Evolutionary conservation across 805 yeast species (phyloP).

Genomic region (Saccharomycopsis sp.): DNA sequence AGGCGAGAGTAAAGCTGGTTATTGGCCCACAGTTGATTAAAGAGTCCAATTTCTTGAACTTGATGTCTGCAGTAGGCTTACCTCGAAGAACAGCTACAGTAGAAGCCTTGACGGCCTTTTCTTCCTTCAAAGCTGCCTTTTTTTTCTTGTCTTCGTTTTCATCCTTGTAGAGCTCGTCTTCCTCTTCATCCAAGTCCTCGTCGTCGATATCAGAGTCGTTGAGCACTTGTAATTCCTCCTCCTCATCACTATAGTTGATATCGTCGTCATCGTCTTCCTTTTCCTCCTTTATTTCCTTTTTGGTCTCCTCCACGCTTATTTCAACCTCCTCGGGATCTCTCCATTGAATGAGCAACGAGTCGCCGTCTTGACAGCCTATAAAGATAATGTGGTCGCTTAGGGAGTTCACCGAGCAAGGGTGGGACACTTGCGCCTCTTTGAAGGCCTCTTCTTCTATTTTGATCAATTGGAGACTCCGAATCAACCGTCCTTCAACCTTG

Average conservation of each 20-base stretch:
- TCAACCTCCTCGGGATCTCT: constrained; percentile 4
- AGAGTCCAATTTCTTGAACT: constrained; percentile 44
- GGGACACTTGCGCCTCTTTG: constrained; percentile 1
- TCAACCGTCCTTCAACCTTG: constrained; percentile 17
- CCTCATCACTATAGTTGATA: constrained; percentile 19
- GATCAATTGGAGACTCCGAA: constrained; percentile 13
- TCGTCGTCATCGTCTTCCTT: constrained; percentile 22
- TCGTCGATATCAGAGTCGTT: constrained; percentile 3
- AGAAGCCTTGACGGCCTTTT: constrained; percentile 30
- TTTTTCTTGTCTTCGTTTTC: constrained; percentile 7
- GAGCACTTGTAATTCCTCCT: constrained; percentile 1
- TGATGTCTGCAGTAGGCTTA: constrained; percentile 21
- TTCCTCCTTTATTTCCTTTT: constrained; percentile 6
- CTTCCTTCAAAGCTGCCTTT: background rate
- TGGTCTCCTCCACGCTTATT: constrained; percentile 9
- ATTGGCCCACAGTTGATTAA: constrained; percentile 69
- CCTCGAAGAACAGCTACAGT: constrained; percentile 51
- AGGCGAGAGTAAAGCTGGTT: constrained; percentile 59
- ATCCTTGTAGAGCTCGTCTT: constrained; percentile 1
- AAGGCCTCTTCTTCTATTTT: constrained; percentile 5
- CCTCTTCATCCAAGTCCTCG: constrained; percentile 9
- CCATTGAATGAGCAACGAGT: constrained; percentile 16
- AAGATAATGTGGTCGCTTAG: constrained; percentile 9
- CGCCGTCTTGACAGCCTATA: constrained; percentile 15
- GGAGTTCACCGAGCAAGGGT: constrained; percentile 4